These are phyloP conservation scores for Tricholoma saponaceum DNA, from an alignment of 768 basidiomycete genomes.

Conservation along the genomic window DNA sequence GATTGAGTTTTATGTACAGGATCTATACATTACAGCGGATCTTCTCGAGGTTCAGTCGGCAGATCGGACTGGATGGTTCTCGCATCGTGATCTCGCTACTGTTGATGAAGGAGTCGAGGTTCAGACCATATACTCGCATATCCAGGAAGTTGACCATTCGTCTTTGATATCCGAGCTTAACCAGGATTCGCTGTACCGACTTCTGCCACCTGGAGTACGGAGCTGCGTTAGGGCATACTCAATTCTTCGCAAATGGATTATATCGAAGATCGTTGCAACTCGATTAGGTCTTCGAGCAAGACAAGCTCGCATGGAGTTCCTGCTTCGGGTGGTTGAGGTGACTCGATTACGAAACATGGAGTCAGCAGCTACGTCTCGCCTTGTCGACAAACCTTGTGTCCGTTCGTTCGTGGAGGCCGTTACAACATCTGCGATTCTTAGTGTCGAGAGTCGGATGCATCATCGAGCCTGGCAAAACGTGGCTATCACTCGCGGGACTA, in stretches of 20 bases:
- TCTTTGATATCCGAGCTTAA: slow-evolving; percentile 64
- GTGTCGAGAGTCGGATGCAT: slow-evolving; percentile 76
- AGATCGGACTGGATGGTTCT: slow-evolving; percentile 81
- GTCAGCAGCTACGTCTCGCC: slow-evolving; percentile 25
- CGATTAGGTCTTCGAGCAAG: slow-evolving; percentile 59
- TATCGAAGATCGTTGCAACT: slow-evolving; percentile 63
- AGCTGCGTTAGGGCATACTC: slow-evolving; percentile 74
- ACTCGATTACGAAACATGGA: slow-evolving; percentile 60
- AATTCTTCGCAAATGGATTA: slow-evolving; percentile 76
- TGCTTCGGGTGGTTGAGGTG: slow-evolving; percentile 71
- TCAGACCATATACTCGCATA: slow-evolving; percentile 71
- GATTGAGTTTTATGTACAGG: slow-evolving; percentile 37
- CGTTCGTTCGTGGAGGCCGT: slow-evolving; percentile 82
- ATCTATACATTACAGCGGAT: slow-evolving; percentile 74
- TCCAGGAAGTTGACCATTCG: slow-evolving; percentile 72
- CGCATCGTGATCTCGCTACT: slow-evolving; percentile 46
- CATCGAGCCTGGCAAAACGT: slow-evolving; percentile 76
- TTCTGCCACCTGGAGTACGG: slow-evolving; percentile 71
- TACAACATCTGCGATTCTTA: slow-evolving; percentile 69
- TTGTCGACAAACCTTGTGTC: slow-evolving; percentile 57
- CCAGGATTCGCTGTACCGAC: slow-evolving; percentile 67
- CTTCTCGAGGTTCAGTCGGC: slow-evolving; percentile 76
- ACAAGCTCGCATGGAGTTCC: slow-evolving; percentile 68
- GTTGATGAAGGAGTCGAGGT: slow-evolving; percentile 68
- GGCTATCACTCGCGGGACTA: slow-evolving; percentile 54